Conservation (phyloP, 768 basidiomycete species). For the Amanita rimosa region DNA sequence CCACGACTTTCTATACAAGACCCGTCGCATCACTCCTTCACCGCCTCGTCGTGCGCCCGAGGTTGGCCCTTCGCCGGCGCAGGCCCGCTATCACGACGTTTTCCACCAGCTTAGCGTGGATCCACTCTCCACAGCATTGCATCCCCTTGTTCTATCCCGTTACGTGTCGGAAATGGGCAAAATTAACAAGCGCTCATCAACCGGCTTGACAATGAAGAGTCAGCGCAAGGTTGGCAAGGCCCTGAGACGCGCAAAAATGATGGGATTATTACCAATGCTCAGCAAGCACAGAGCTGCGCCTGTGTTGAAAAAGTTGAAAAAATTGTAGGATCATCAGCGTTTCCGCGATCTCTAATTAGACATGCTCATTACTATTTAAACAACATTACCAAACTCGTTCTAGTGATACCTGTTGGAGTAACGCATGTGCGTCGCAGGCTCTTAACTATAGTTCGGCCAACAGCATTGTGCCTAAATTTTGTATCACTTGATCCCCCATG, state of each 20-base stretch:
- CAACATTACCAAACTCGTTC: too few species aligned
- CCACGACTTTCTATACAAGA: conserved; percentile 25
- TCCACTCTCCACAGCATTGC: conserved; percentile 58
- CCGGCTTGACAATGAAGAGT: conserved; percentile 63
- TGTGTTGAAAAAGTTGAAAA: background rate
- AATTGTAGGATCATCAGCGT: too few species aligned
- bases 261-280: conserved; percentile 70
- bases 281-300: conserved; percentile 17
- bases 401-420: background rate
- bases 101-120: conserved; percentile 66
- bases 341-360: too few species aligned
- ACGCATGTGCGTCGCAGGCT: background rate
- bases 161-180: conserved; percentile 73
- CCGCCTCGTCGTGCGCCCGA: conserved; percentile 19
- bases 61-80: conserved; percentile 44
- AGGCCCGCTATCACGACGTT: conserved; percentile 49
- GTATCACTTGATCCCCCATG: conserved; percentile 95
- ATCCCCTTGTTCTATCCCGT: conserved; percentile 42
- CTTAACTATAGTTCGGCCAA: conserved; percentile 70
- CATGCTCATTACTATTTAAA: too few species aligned
- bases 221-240: conserved; percentile 78
- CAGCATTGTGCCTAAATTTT: conserved; percentile 91
- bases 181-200: conserved; percentile 59
- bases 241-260: conserved; percentile 80
- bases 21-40: conserved; percentile 17